Base-by-base conservation (phyloP, 805 yeast species). In the Cyberlindnera amylophila region DNA sequence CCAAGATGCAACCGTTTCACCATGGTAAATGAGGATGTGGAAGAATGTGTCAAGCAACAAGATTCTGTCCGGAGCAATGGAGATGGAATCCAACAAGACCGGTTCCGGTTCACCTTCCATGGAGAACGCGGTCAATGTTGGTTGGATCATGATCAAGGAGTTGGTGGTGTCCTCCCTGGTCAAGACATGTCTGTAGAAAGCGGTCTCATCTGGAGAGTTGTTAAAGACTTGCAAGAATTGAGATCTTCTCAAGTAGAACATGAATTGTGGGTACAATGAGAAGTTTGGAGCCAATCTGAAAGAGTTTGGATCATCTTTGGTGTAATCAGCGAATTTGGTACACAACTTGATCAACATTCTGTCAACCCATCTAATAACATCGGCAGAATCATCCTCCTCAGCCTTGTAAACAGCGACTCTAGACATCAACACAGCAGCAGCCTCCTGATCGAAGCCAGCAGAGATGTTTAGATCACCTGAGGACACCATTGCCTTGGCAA, bases 381-480 rank as follows among this genome's bases (percentile, higher is more conserved):
- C 71, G 3, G 64, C 51, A 14, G 64, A 57, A 34, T 64, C 65
- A 11, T 44, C 64, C 47, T 64, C 52, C 45, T 63, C 57, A 5
- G 54, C 47, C 39, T 54, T 54, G 32, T 42, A 37, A 17, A 79
- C 63, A 0, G 81, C 74, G 23, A 72, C 71, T 49, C 86, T 67
- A 1, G 84, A 79, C 49, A 79, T 61, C 32, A 81, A 59, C 0
- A 81, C 83, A 4, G 81, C 72, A 0, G 86, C 83, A 11, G 82
- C 82, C 54, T 81, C 86, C 58, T 82, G 86, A 57, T 81, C 88
- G 63, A 93, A 93, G n/a, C 93, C 72, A 23, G 70, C 69, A 4
- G 75, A 70, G 44, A 77, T 68, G 26, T 66, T 67, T 21, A 83
- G 77, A 43, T 72, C 74, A 31, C 82, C 82, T 23, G 83, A 74